Conservation (phyloP, 768 basidiomycete species). For the Tubosaeta sp. region DNA sequence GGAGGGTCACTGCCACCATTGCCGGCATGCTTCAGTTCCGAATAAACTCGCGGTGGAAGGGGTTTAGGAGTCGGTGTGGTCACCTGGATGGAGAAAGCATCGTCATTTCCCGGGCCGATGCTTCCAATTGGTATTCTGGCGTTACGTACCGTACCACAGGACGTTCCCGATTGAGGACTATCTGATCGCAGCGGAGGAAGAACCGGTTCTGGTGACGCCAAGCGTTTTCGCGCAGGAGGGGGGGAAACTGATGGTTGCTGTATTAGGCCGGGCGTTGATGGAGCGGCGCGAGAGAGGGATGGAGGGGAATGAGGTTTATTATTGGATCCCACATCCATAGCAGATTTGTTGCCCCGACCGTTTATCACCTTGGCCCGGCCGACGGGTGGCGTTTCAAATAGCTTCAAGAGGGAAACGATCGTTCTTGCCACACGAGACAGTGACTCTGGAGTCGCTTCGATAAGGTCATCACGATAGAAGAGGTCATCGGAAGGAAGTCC, state of each 20-base stretch:
- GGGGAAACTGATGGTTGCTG: conserved; percentile 39
- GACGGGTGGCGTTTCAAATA: conserved; percentile 51
- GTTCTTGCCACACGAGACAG: conserved; percentile 71
- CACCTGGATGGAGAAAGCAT: conserved; percentile 34
- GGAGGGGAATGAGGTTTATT: conserved; percentile 34
- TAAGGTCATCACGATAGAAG: conserved; percentile 66
- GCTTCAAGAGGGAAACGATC: conserved; percentile 63
- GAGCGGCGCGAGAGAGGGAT: conserved; percentile 41
- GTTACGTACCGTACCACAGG: conserved; percentile 30
- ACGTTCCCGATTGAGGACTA: conserved; percentile 48
- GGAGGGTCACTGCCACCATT: conserved; percentile 5
- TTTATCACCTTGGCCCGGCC: conserved; percentile 44
- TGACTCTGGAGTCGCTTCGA: conserved; percentile 53
- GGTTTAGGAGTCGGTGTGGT: conserved; percentile 43
- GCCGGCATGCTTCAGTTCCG: conserved; percentile 16
- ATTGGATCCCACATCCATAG: conserved; percentile 24
- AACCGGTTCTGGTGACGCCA: conserved; percentile 45
- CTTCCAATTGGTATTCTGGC: conserved; percentile 12
- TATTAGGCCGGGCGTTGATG: conserved; percentile 60
- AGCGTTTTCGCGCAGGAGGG: conserved; percentile 38
- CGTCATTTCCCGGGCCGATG: conserved; percentile 32
- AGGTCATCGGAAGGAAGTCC: conserved; percentile 60
- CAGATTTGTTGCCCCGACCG: conserved; percentile 34
- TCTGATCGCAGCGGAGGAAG: conserved; percentile 53
- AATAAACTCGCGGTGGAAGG: conserved; percentile 46